Conservation (phyloP, 78 protist species). For the Protostelium mycophagum region DNA sequence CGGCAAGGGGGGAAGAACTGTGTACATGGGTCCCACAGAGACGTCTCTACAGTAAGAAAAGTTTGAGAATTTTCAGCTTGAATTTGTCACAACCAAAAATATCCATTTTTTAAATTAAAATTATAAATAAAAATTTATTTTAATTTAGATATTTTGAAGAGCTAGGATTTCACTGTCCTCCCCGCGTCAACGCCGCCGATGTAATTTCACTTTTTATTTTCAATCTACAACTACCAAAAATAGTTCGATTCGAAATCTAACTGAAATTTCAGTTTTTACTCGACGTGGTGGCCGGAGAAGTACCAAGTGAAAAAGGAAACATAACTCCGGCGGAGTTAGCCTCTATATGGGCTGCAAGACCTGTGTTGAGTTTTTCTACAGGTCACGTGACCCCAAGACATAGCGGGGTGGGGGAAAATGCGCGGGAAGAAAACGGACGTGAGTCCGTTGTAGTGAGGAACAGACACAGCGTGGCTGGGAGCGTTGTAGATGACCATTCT, state of each 20-base stretch:
- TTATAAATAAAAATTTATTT: too few species aligned
- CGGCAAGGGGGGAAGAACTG: constrained; percentile 71
- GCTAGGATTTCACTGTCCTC: neutral
- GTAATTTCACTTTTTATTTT: neutral
- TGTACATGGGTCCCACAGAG: constrained; percentile 71
- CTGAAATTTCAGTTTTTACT: neutral
- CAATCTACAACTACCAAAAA: too few species aligned
- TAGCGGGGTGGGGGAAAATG: neutral
- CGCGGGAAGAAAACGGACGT: too few species aligned
- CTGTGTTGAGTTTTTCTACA: neutral
- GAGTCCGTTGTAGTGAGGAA: too few species aligned
- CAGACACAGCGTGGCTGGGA: too few species aligned
- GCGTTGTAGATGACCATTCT: too few species aligned
- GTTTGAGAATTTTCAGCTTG: too few species aligned
- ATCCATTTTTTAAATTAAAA: too few species aligned
- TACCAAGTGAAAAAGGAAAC: neutral
- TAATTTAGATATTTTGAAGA: neutral
- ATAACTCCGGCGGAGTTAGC: neutral
- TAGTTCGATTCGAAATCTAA: neutral
- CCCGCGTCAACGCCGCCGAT: neutral
- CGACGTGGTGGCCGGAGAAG: neutral
- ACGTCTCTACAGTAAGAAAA: neutral
- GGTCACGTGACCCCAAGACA: neutral
- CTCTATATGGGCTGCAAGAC: neutral
- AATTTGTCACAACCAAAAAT: too few species aligned